Evolutionary conservation across 1,284 basidiomycete species (phyloP).

Genomic region (Ustilago lituana): DNA sequence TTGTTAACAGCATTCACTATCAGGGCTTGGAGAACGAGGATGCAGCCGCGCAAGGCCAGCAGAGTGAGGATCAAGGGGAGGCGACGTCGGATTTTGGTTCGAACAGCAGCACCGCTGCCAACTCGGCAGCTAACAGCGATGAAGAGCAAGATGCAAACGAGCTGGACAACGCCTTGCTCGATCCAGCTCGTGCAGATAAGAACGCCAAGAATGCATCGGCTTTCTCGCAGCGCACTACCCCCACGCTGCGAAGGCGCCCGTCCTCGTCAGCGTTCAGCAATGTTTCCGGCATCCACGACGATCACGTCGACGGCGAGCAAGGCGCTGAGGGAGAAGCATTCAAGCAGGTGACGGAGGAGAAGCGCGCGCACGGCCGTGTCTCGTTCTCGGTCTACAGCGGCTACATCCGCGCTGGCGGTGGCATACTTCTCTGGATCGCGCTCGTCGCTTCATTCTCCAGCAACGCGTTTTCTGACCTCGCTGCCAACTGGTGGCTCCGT

Average conservation of each 20-base stretch:
- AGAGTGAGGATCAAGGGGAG: conserved; percentile 34
- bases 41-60: conserved; percentile 45
- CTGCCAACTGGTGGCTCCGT: conserved; percentile 34
- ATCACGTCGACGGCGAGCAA: conserved; percentile 67
- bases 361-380: conserved; percentile 28
- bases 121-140: conserved; percentile 31
- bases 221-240: conserved; percentile 41
- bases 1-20: conserved; percentile 73
- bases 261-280: conserved; percentile 72
- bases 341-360: conserved; percentile 38
- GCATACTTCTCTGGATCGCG: conserved; percentile 25
- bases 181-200: conserved; percentile 7
- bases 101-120: conserved; percentile 16
- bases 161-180: conserved; percentile 1
- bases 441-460: conserved; percentile 11
- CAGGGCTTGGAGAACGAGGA: conserved; percentile 69
- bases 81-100: conserved; percentile 33
- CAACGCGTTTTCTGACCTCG: conserved; percentile 25
- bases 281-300: conserved; percentile 75
- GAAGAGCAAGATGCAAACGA: conserved; percentile 36
- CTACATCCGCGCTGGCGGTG: conserved; percentile 37
- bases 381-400: conserved; percentile 34
- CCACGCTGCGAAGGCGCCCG: too few relatives aligned
- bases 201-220: conserved; percentile 21
- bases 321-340: conserved; percentile 8